Evolutionary conservation across 176 grass and related monocot genomes (phyloP).

Genomic region (Chrysopogon serrulatus): DNA sequence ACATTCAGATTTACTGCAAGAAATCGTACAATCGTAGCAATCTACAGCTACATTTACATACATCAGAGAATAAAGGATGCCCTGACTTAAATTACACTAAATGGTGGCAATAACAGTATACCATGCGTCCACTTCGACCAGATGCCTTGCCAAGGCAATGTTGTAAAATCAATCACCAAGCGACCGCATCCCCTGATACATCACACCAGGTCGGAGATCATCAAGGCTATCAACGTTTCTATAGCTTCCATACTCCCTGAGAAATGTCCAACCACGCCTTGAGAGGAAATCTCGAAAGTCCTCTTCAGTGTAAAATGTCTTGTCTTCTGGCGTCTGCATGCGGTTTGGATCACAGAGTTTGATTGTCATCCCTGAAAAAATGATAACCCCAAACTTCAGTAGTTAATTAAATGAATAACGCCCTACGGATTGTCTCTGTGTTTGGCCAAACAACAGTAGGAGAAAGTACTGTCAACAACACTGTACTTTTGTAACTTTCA

Average conservation of each 20-base stretch:
- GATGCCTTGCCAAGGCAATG: not conserved
- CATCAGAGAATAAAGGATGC: not conserved
- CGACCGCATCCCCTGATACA: slow-evolving; percentile 64
- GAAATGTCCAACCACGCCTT: slow-evolving; percentile 56
- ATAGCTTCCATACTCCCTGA: slow-evolving; percentile 65
- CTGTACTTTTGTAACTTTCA: not conserved
- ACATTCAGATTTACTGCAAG: not conserved
- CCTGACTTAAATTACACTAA: not conserved
- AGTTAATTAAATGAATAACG: not conserved
- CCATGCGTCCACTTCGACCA: not conserved
- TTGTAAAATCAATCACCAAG: slow-evolving; percentile 45
- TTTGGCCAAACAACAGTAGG: not conserved
- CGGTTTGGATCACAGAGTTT: slow-evolving; percentile 68
- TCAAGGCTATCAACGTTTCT: slow-evolving; percentile 64
- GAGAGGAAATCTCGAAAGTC: slow-evolving; percentile 74
- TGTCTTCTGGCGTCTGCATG: slow-evolving; percentile 73
- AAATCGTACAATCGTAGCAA: not conserved
- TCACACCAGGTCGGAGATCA: slow-evolving; percentile 64
- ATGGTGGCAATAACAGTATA: too few relatives aligned
- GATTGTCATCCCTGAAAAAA: slow-evolving; percentile 61
- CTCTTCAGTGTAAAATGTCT: slow-evolving; percentile 80
- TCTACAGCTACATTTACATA: not conserved
- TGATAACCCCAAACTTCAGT: not conserved
- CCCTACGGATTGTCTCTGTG: not conserved
- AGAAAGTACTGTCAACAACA: not conserved